Evolutionary conservation across 2,329 filamentous ascomycete species (phyloP).

Genomic region (Diaporthe citri): DNA sequence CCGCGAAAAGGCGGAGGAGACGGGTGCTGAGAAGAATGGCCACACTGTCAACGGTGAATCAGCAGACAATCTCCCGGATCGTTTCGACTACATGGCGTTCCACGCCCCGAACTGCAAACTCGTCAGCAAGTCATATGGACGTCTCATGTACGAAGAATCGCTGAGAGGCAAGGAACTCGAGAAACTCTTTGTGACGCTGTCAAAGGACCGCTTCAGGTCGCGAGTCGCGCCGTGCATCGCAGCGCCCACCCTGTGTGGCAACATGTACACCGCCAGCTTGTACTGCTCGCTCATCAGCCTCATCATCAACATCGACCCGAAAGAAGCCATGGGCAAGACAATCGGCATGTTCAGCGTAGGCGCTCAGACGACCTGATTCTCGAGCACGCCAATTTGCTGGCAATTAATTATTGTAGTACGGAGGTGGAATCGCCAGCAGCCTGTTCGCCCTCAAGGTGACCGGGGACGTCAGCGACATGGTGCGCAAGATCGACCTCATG

Average conservation of each 20-base stretch:
- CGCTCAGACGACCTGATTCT: constrained; percentile 69
- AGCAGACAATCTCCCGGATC: constrained; percentile 78
- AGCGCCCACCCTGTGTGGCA: constrained; percentile 81
- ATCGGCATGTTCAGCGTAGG: constrained; percentile 84
- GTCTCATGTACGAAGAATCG: constrained; percentile 83
- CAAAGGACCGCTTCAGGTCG: constrained; percentile 86
- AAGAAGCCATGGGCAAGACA: constrained; percentile 76
- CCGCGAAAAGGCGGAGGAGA: constrained; percentile 76
- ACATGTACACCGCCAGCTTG: constrained; percentile 78
- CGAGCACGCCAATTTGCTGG: too few relatives aligned
- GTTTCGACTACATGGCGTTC: constrained; percentile 87
- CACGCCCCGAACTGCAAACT: constrained; percentile 92
- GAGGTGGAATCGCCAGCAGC: constrained; percentile 21
- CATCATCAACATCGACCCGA: constrained; percentile 72
- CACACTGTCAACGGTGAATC: constrained; percentile 67
- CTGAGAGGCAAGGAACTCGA: constrained; percentile 84
- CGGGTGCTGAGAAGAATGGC: constrained; percentile 57
- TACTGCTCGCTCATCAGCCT: constrained; percentile 82
- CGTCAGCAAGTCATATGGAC: constrained; percentile 86
- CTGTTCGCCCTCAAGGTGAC: constrained; percentile 71
- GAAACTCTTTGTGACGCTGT: constrained; percentile 86
- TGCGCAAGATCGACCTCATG: constrained; percentile 77
- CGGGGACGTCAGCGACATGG: constrained; percentile 76
- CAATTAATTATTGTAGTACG: too few relatives aligned
- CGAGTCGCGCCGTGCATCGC: constrained; percentile 80